These are phyloP conservation scores for Metschnikowia chrysomelidarum DNA, from an alignment of 805 yeast species.

Conservation along the genomic window DNA sequence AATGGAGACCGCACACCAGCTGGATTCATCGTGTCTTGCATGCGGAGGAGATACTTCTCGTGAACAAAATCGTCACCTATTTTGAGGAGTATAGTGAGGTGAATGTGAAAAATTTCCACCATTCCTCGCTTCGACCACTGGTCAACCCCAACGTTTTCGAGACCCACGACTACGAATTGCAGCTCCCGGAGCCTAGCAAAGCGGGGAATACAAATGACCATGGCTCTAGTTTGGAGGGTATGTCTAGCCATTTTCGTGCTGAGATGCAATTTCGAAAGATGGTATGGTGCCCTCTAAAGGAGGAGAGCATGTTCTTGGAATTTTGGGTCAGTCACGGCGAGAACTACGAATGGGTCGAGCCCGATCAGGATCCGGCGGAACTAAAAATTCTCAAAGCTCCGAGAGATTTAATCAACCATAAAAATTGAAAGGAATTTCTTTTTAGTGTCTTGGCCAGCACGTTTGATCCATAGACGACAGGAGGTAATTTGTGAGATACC, in stretches of 20 bases:
- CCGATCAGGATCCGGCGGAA: constrained; percentile 84
- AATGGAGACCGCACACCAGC: constrained; percentile 38
- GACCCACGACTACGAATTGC: constrained; percentile 12
- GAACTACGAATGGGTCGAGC: constrained; percentile 86
- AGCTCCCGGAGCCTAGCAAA: constrained; percentile 6
- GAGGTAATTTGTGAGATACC: too few relatives aligned
- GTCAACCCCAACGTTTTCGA: constrained; percentile 4
- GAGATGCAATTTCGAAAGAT: constrained; percentile 14
- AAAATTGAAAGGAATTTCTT: not conserved
- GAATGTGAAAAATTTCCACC: constrained; percentile 39
- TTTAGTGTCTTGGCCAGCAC: too few relatives aligned
- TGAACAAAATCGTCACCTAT: constrained; percentile 36
- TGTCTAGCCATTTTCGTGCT: constrained; percentile 10
- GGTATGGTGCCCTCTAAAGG: constrained; percentile 26
- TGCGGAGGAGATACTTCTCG: constrained; percentile 29
- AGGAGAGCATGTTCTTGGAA: constrained; percentile 36
- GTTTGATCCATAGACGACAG: too few relatives aligned
- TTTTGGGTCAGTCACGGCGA: constrained; percentile 55
- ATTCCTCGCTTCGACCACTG: constrained; percentile 8
- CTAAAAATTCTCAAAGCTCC: constrained; percentile 12
- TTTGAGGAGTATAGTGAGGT: constrained; percentile 44
- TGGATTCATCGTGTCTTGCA: constrained; percentile 27
- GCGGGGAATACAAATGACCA: not conserved
- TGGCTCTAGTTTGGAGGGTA: constrained; percentile 1
- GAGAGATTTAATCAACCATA: not conserved